A percentile compares a stretch with the other conserved stretches of the same genome.
Evolutionary conservation across 768 basidiomycete species (phyloP).

Genomic region (Harrya chromipes): DNA sequence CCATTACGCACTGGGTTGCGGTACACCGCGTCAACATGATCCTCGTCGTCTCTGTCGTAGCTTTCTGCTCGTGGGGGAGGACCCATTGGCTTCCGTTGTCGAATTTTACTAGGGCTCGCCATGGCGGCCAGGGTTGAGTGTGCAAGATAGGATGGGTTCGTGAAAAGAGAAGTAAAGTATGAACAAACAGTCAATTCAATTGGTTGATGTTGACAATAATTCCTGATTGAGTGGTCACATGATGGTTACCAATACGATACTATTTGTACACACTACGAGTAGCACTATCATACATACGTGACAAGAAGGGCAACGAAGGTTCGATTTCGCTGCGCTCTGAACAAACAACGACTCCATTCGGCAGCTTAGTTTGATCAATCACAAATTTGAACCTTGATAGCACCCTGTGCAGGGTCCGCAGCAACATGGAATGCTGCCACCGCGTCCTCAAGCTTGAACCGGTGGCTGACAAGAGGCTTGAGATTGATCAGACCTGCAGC

Average conservation of each 20-base stretch:
- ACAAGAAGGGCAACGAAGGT: too few relatives aligned
- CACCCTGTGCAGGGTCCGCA: constrained; percentile 62
- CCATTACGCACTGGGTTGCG: constrained; percentile 45
- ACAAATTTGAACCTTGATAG: constrained; percentile 66
- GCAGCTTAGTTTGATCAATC: constrained; percentile 33
- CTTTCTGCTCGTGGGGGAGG: constrained; percentile 18
- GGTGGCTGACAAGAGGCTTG: constrained; percentile 78
- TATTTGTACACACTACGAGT: too few relatives aligned
- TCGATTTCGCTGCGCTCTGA: too few relatives aligned
- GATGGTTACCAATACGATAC: constrained; percentile 1
- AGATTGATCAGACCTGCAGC: constrained; percentile 68
- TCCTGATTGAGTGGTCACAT: constrained; percentile 20
- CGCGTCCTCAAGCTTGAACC: constrained; percentile 69
- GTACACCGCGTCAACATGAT: constrained; percentile 48
- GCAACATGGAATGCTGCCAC: constrained; percentile 77
- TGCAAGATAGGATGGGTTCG: constrained; percentile 2
- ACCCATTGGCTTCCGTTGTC: constrained; percentile 25
- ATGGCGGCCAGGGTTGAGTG: constrained; percentile 18
- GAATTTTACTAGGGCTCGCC: constrained; percentile 33
- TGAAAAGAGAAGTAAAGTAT: background rate
- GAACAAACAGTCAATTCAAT: constrained; percentile 1
- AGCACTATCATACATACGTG: too few relatives aligned
- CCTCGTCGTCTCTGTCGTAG: constrained; percentile 45
- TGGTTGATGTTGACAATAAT: background rate
- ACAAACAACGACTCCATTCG: too few relatives aligned